Base-by-base conservation (phyloP, 176 grass and related monocot genomes). In the Leersia perrieri region DNA sequence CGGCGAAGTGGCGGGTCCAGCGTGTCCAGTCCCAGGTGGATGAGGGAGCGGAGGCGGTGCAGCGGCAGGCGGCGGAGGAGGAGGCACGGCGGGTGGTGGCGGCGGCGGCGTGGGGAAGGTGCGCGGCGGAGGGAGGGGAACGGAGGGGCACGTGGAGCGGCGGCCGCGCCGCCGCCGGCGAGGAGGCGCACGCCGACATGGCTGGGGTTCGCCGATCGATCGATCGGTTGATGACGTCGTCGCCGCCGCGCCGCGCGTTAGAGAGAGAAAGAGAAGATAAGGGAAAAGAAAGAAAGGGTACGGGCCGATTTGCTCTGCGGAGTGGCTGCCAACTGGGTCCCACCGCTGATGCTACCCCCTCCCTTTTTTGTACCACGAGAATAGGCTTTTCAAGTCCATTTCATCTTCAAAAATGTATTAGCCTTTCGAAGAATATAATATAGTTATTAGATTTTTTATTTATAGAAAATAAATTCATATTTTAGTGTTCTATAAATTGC, bases 1-100 rank as follows among this genome's bases (percentile, higher is more conserved):
- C 90, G 12, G 89, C 88, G 84, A 98, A 95, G 86, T 98, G 92
- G 22, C 86, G 86, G 71, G 63, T 98, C 92, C 96, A 98, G 9
- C 90, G 86, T 40, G 75, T 75, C 96, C 96, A 95, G 38, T 95
- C 96, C 96, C 92, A 93, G 34, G 91, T 81, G 60, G 83, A 87
- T 42, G 81, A 67, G 33, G 65, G 25, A 10, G 72, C 51, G 14
- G 77, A 47, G 26, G 83, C 11, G 11, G 68, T 35, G 88, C 36
- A 63, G 72, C 77, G 75, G 78, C 26, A 86, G 51, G 38, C 20
- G 32, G 80, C 40, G 20, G 76, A 72, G 63, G 76, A 72, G 63
- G 87, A 77, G 13, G 83, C 40, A 3, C 66, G 18, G 44, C 49
- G 47, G 47, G 41, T 14, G 12, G 41, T 1, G 11, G 47, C 18